phyloP scores from a whole-genome alignment of 192 early-diverging fungal genomes.

The Oehlia diaphana region DNA sequence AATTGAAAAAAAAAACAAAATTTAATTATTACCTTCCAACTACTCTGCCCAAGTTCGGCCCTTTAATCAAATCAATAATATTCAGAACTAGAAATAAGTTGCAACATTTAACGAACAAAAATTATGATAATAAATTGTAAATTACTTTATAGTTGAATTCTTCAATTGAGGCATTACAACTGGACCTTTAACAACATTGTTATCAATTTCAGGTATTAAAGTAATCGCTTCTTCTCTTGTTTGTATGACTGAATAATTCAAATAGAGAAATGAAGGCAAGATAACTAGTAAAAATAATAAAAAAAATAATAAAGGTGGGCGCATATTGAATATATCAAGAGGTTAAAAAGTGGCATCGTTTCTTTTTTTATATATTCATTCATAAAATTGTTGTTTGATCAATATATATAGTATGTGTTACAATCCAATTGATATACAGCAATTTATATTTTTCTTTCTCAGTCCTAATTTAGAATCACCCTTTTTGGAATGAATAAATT shows the following conservation, averaged over 20 bases:
- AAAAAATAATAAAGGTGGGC: background rate
- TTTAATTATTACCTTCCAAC: conserved; percentile 66
- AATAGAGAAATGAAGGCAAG: conserved; percentile 35
- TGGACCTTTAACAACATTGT: background rate
- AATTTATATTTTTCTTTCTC: too few species aligned
- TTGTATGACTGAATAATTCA: conserved; percentile 18
- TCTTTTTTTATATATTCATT: too few species aligned
- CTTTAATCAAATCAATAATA: conserved; percentile 37
- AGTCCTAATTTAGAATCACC: too few species aligned
- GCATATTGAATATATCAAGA: background rate
- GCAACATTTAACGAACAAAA: background rate
- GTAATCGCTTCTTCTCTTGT: background rate
- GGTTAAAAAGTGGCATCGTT: too few species aligned
- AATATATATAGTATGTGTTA: too few species aligned
- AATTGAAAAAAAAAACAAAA: background rate
- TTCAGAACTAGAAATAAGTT: background rate
- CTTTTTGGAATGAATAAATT: too few species aligned
- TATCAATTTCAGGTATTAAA: background rate
- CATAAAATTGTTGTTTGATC: too few species aligned
- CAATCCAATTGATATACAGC: too few species aligned
- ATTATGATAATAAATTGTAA: background rate
- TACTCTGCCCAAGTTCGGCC: conserved; percentile 83
- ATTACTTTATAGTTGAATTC: conserved; percentile 9
- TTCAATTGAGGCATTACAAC: background rate
- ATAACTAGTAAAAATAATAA: conserved; percentile 32